Evolutionary conservation across 2,329 filamentous ascomycete genomes (phyloP).

Genomic region (Clonostachys byssicola): DNA sequence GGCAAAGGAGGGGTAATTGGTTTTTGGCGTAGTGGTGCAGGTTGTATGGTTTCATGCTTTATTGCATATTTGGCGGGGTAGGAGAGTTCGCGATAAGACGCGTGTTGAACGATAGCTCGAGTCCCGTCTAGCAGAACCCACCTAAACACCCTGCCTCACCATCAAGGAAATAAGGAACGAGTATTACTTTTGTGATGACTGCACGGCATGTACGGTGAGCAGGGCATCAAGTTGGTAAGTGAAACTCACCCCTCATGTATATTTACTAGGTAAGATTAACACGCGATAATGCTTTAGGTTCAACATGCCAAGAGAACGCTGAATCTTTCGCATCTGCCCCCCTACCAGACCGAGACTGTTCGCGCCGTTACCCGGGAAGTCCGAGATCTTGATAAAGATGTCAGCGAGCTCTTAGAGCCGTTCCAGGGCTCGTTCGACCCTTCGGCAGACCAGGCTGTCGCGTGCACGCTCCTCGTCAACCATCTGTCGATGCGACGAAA

Average conservation of each 20-base stretch:
- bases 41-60: neutral
- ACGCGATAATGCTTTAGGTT: constrained; percentile 49
- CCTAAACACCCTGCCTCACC: too few species aligned
- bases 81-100: too few species aligned
- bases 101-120: too few species aligned
- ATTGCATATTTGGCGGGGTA: neutral
- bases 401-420: constrained; percentile 72
- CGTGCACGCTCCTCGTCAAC: constrained; percentile 86
- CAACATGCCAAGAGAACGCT: constrained; percentile 95
- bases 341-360: constrained; percentile 89
- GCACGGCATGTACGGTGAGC: constrained; percentile 74
- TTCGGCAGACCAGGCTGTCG: constrained; percentile 73
- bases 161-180: too few species aligned
- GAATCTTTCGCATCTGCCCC: constrained; percentile 78
- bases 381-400: constrained; percentile 86
- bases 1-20: too few species aligned
- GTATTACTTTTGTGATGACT: too few species aligned
- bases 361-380: constrained; percentile 87
- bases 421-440: constrained; percentile 86
- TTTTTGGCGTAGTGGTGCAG: too few species aligned
- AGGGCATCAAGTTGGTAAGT: constrained; percentile 77
- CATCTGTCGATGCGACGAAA: constrained; percentile 94
- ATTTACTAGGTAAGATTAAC: too few species aligned
- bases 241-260: too few species aligned
- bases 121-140: too few species aligned